These are phyloP conservation scores for Colletotrichum magnum DNA, from an alignment of 2,329 filamentous ascomycete species.

Conservation along the genomic window DNA sequence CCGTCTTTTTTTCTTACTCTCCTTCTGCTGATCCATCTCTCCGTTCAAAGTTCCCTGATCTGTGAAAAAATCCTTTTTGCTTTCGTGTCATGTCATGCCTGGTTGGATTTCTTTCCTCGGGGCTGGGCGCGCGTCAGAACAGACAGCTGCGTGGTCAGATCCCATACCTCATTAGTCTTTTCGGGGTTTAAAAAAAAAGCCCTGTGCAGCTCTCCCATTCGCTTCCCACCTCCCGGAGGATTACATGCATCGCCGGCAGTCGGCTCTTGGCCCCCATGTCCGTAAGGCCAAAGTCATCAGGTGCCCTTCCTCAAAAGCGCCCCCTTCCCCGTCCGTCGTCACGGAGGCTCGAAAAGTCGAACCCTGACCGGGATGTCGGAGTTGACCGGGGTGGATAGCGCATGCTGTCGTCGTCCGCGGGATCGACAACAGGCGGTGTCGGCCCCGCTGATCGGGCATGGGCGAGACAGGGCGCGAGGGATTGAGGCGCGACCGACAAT, in stretches of 20 bases:
- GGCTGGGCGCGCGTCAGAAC: conserved; percentile 37
- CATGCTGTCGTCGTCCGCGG: neutral
- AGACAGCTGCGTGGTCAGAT: conserved; percentile 25
- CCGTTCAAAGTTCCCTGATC: no score
- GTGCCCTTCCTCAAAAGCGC: neutral
- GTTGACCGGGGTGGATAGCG: conserved; percentile 1
- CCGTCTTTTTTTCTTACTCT: neutral
- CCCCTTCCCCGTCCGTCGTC: neutral
- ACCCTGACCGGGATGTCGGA: conserved; percentile 23
- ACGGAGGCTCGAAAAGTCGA: conserved; percentile 22
- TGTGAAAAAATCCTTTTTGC: neutral
- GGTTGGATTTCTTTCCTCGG: conserved; percentile 5
- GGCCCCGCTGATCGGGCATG: conserved; percentile 32
- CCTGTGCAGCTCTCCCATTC: neutral
- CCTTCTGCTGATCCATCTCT: neutral
- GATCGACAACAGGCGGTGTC: conserved; percentile 30
- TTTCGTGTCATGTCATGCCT: conserved; percentile 3
- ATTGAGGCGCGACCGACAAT: conserved; percentile 31
- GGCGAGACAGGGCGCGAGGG: conserved; percentile 28
- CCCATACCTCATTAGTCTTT: conserved; percentile 20
- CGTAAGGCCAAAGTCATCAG: neutral
- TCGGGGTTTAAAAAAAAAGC: neutral
- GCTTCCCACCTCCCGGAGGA: neutral
- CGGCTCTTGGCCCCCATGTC: neutral
- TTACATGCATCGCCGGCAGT: conserved; percentile 13